phyloP scores from a whole-genome alignment of 768 basidiomycete species.

The Saitozyma podzolica region DNA sequence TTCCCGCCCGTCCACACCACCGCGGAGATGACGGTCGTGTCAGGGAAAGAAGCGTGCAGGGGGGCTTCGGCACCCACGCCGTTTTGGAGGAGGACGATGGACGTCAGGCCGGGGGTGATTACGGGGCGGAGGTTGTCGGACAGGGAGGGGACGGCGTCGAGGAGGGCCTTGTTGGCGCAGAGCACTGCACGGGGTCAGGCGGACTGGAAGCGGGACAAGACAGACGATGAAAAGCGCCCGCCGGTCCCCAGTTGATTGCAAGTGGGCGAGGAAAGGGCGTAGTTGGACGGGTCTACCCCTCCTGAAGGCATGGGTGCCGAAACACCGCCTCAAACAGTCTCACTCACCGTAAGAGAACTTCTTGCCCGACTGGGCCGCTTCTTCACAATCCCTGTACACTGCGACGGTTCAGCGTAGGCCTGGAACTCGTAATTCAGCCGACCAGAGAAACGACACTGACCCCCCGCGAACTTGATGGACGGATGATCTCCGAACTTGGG shows the following conservation, averaged over 20 bases:
- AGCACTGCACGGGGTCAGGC: constrained; percentile 23
- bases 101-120: constrained; percentile 27
- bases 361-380: constrained; percentile 37
- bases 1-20: constrained; percentile 50
- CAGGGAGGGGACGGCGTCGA: constrained; percentile 46
- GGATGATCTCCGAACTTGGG: constrained; percentile 45
- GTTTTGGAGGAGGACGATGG: constrained; percentile 49
- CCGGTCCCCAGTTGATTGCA: background rate
- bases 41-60: constrained; percentile 41
- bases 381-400: constrained; percentile 44
- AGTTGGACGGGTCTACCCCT: background rate
- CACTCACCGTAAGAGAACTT: constrained; percentile 37
- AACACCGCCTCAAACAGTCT: too few relatives aligned
- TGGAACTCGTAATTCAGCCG: background rate
- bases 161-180: constrained; percentile 49
- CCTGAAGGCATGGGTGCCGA: too few relatives aligned
- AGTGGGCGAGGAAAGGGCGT: background rate
- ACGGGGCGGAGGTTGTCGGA: constrained; percentile 38
- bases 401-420: background rate
- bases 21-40: constrained; percentile 47
- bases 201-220: background rate
- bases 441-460: constrained; percentile 21
- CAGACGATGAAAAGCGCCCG: background rate
- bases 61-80: constrained; percentile 50
- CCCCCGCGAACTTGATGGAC: constrained; percentile 42